A percentile compares a stretch with the other conserved stretches of the same genome.
Evolutionary conservation across 177 flowering plant species (phyloP).

Genomic region (Vitis hybrid): DNA sequence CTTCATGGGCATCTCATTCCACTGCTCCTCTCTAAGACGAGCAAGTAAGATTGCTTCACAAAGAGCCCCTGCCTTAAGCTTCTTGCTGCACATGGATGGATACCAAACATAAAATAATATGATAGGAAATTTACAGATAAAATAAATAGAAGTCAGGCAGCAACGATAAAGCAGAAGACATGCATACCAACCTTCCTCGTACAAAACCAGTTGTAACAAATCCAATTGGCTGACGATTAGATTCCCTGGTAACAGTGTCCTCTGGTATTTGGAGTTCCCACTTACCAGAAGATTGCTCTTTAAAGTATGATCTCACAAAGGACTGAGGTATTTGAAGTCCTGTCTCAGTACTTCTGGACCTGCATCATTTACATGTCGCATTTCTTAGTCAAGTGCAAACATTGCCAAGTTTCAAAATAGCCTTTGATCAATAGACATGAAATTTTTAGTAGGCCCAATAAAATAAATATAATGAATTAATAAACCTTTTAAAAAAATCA

Average conservation of each 20-base stretch:
- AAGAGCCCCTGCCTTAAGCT: constrained; percentile 59
- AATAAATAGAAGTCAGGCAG: neutral
- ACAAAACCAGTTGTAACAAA: constrained; percentile 91
- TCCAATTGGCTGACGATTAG: constrained; percentile 78
- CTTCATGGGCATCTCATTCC: constrained; percentile 47
- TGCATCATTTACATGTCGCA: constrained; percentile 25
- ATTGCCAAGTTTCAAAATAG: too few relatives aligned
- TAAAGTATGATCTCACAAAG: constrained; percentile 43
- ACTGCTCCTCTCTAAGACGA: constrained; percentile 68
- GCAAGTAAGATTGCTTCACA: constrained; percentile 69
- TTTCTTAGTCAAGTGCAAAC: too few relatives aligned
- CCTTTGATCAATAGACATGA: too few relatives aligned
- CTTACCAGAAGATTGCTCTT: constrained; percentile 43
- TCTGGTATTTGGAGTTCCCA: constrained; percentile 66
- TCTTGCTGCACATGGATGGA: constrained; percentile 50
- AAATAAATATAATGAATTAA: too few relatives aligned
- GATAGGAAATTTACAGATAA: neutral
- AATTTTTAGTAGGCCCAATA: too few relatives aligned
- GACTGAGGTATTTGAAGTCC: constrained; percentile 56
- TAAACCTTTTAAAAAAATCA: too few relatives aligned
- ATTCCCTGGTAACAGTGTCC: constrained; percentile 38
- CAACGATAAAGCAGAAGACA: neutral
- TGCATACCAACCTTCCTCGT: constrained; percentile 66
- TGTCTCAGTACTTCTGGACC: constrained; percentile 32
- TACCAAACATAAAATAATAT: neutral